These are phyloP conservation scores for Coemansia sp. DNA, from an alignment of 192 early-diverging fungal genomes.

Conservation along the genomic window DNA sequence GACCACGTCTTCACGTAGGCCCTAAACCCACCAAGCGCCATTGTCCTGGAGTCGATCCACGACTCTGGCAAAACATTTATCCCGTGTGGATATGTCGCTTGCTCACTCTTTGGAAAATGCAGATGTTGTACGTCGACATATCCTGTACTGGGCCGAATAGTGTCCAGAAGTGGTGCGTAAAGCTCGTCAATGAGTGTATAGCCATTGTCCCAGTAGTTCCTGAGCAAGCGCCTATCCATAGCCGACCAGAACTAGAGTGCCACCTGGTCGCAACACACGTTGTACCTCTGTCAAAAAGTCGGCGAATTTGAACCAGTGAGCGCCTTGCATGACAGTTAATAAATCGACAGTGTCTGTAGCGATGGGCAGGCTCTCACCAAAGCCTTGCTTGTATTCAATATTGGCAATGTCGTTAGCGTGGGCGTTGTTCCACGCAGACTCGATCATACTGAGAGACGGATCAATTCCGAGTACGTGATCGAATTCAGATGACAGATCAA, in stretches of 20 bases:
- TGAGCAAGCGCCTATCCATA: slow-evolving; percentile 23
- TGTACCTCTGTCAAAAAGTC: slow-evolving; percentile 27
- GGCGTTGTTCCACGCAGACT: slow-evolving; percentile 20
- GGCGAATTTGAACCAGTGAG: slow-evolving; percentile 34
- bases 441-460: slow-evolving; percentile 32
- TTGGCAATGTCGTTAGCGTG: slow-evolving; percentile 9
- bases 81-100: neutral
- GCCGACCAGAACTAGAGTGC: slow-evolving; percentile 41
- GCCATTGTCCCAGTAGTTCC: slow-evolving; percentile 28
- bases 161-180: slow-evolving; percentile 12
- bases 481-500: slow-evolving; percentile 19
- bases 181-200: slow-evolving; percentile 16
- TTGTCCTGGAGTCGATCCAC: slow-evolving; percentile 20
- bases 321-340: slow-evolving; percentile 43
- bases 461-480: slow-evolving; percentile 29
- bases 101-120: neutral
- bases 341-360: slow-evolving; percentile 30
- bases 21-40: slow-evolving; percentile 19
- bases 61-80: slow-evolving; percentile 11
- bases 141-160: neutral
- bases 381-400: slow-evolving; percentile 24
- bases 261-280: slow-evolving; percentile 35
- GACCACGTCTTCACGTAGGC: slow-evolving; percentile 42
- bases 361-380: slow-evolving; percentile 28
- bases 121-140: slow-evolving; percentile 21